These are phyloP conservation scores for Globisporangium carolinianum DNA, from an alignment of 352 stramenopile genomes.

Conservation along the genomic window DNA sequence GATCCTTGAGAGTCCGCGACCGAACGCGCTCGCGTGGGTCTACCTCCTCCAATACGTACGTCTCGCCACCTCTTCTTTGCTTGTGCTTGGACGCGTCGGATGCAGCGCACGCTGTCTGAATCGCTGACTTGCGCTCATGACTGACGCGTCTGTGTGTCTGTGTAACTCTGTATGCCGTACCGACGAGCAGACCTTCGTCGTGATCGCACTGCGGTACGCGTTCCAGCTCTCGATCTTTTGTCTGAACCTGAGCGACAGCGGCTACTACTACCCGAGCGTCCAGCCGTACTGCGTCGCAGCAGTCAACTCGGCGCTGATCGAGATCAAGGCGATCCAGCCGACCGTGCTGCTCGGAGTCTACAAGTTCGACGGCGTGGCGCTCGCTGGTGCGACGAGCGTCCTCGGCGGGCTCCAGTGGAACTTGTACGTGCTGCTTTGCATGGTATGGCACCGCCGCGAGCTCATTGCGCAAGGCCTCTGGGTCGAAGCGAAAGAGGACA, in stretches of 20 bases:
- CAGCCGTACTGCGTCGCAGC: conserved; percentile 57
- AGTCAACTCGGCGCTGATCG: conserved; percentile 19
- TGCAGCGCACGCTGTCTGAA: neutral
- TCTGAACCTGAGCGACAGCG: conserved; percentile 38
- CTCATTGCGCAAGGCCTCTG: conserved; percentile 75
- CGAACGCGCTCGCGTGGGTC: conserved; percentile 52
- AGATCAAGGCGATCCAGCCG: conserved; percentile 63
- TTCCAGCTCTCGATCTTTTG: conserved; percentile 86
- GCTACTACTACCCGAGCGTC: conserved; percentile 71
- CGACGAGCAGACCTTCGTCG: conserved; percentile 28
- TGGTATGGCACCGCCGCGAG: conserved; percentile 78
- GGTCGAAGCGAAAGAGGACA: conserved; percentile 25
- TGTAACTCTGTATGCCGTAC: neutral
- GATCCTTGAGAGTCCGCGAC: conserved; percentile 67
- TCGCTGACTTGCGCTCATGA: neutral
- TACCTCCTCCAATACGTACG: conserved; percentile 79
- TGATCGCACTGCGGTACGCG: conserved; percentile 57
- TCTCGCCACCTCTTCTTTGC: neutral
- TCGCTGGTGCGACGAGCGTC: conserved; percentile 41
- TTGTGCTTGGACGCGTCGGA: too few relatives aligned
- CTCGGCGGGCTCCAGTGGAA: conserved; percentile 77
- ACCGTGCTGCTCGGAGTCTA: conserved; percentile 80
- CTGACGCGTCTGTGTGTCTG: neutral
- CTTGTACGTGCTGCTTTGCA: conserved; percentile 71
- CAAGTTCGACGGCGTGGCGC: conserved; percentile 75